Evolutionary conservation across 805 yeast genomes (phyloP), one percentile per base, ranked within the genome.

Genomic region (Yamadazyma nakazawae): DNA sequence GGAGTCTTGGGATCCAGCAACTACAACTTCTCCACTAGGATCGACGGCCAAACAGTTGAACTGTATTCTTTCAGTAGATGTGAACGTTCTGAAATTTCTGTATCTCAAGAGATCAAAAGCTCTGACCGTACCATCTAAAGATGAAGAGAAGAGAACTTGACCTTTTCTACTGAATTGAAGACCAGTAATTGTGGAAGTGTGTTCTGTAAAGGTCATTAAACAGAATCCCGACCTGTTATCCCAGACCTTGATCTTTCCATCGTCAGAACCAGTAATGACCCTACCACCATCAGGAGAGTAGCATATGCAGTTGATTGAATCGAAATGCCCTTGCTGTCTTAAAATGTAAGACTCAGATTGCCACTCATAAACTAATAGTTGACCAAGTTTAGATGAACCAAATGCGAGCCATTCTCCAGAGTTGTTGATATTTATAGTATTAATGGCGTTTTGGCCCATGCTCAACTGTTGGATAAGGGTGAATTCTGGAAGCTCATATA

Each of bases 401-500:
- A 94, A 88, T 0, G 97, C 96, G 28, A 94, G 72, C 99, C 99
- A 94, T 64, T 94, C 99, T 30, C 99, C 99, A 6, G 91, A 73
- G 2, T 74, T 66, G 63, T 92, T 94, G 34, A 94, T 78, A 10
- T 81, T 66, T 2, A 94, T 92, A 2, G 90, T 83, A 60, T 87
- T 89, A 21, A 94, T 85, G 2, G 91, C 84, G 57, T 89, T 84
- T 59, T 88, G 96, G 2, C 98, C 96, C 85, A 94, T 88, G 24
- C 91, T 82, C 45, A 94, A 73, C 57, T 85, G 94, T 64, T 94
- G 99, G 17, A 94, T 72, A 63, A 88, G 63, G 30, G 80, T 80
- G 65, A 89, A 88, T 2, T 78, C 79, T 1, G 96, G 96, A 43
- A 92, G 63, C 60, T 94, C 99, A 59, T 90, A 91, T 13, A 94